Evolutionary conservation across 257 asterid genomes (phyloP).

Genomic region (Lithospermum erythrorhizon): DNA sequence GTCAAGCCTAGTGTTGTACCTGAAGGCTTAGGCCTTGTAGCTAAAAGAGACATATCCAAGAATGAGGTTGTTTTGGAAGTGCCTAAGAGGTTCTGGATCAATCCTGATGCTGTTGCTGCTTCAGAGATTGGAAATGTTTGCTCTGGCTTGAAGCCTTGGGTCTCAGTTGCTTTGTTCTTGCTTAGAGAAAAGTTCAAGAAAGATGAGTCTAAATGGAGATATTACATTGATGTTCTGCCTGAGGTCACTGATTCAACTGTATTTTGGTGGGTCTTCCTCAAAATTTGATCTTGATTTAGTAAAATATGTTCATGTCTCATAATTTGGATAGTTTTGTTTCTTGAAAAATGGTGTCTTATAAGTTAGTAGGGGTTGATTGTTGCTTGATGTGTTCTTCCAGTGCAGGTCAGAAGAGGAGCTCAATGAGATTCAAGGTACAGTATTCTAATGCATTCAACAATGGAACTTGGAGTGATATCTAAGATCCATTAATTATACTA

Average conservation of each 20-base stretch:
- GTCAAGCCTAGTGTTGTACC: conserved; percentile 75
- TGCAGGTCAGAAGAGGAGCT: conserved; percentile 99
- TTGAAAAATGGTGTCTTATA: not conserved
- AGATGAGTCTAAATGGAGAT: conserved; percentile 70
- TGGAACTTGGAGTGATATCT: no score
- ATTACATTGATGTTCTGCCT: conserved; percentile 64
- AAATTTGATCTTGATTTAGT: conserved; percentile 1
- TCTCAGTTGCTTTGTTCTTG: conserved; percentile 70
- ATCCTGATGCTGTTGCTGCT: conserved; percentile 51
- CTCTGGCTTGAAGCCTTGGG: conserved; percentile 80
- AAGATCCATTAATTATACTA: no score
- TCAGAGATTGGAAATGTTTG: conserved; percentile 73
- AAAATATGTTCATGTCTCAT: not conserved
- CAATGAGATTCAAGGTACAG: conserved; percentile 79
- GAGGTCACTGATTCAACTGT: conserved; percentile 63
- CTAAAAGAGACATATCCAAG: conserved; percentile 45
- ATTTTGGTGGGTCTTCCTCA: conserved; percentile 69
- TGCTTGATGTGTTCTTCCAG: conserved; percentile 51
- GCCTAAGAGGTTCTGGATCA: conserved; percentile 79
- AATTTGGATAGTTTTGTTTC: not conserved
- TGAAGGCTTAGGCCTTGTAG: conserved; percentile 86
- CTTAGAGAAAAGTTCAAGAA: conserved; percentile 54
- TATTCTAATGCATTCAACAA: not conserved
- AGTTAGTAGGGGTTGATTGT: conserved; percentile 17
- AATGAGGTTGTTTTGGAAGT: conserved; percentile 86